phyloP scores from a whole-genome alignment of 75 land plant species.

The Larix kaempferi region DNA sequence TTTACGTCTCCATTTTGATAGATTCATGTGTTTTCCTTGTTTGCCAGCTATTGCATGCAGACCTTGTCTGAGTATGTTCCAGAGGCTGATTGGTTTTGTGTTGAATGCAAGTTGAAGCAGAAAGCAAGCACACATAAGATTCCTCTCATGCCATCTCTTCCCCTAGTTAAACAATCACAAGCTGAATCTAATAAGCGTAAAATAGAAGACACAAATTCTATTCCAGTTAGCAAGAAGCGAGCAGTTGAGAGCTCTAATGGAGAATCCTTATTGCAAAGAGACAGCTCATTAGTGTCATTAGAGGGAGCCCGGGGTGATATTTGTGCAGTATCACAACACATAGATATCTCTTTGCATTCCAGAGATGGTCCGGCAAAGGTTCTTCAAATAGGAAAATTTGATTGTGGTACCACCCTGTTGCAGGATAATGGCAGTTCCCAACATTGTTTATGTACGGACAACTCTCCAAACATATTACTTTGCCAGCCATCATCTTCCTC shows the following conservation, averaged over 20 bases:
- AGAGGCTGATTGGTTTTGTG: conserved; percentile 2
- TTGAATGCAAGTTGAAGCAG: background rate
- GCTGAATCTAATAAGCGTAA: background rate
- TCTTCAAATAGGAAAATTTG: background rate
- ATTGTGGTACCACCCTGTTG: too few species aligned
- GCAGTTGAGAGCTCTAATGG: background rate
- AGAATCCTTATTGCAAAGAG: background rate
- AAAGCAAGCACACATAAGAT: background rate
- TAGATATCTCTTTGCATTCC: background rate
- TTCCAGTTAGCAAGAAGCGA: conserved; percentile 3
- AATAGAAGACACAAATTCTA: background rate
- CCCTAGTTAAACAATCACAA: background rate
- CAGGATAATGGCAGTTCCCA: background rate
- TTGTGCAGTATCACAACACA: background rate
- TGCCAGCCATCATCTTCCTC: background rate
- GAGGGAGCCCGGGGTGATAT: background rate
- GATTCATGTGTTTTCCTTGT: background rate
- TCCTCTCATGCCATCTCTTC: background rate
- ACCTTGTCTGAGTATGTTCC: background rate
- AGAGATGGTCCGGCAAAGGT: background rate
- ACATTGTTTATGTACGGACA: background rate
- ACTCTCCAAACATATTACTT: background rate
- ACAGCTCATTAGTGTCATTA: background rate
- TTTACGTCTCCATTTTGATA: too few species aligned
- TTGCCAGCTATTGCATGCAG: conserved; percentile 4